Base-by-base conservation (phyloP, 495 filamentous ascomycete genomes). In the Staphylotrichum longicolle region DNA sequence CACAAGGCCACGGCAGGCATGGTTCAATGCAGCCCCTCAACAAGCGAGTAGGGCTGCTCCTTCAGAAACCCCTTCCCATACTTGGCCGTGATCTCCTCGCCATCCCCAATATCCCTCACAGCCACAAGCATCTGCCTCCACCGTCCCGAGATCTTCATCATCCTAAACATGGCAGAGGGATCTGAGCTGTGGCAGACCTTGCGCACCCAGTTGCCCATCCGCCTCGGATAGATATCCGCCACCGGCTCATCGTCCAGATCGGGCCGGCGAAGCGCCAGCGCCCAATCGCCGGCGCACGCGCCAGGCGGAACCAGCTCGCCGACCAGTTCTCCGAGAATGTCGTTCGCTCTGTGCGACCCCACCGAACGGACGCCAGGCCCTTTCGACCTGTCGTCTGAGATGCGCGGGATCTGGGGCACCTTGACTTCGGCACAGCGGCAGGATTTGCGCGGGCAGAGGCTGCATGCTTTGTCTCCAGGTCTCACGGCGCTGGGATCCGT, bases 181-280 rank as follows among this genome's bases (percentile, higher is more conserved):
- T 57, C 30, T 3, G 42, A 41, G 50, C 50, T 63, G 41, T 73
- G 70, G 14, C 32, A 57, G 58, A 73, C 70, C 34, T 66, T 66
- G n/a, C 70, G 67, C 9, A 71, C 69, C 70, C 70, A 73, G 53
- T 73, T 73, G 35, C 70, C 70, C 56, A 59, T 63, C 27, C 54
- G 50, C 34, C 52, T 52, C 5, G 68, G 61, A 14, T 65, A 70
- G 15, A 73, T 68, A 35, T 73, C 69, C 8, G 70, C 70, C 7
- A 73, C 67, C 5, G 52, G n/a, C 32, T 57, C 47, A 42, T 66
- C 52, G 2, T 62, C 54, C 5, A 71, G 40, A 49, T 71, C 70
- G 33, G 69, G 70, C 2, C 69, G 58, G 34, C 63, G 54, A 10
- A 73, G 41, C 52, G 58, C 54, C 52, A 70, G 54, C 30, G 67